Conservation (phyloP, 495 filamentous ascomycete species). For the Terfezia claveryi region DNA sequence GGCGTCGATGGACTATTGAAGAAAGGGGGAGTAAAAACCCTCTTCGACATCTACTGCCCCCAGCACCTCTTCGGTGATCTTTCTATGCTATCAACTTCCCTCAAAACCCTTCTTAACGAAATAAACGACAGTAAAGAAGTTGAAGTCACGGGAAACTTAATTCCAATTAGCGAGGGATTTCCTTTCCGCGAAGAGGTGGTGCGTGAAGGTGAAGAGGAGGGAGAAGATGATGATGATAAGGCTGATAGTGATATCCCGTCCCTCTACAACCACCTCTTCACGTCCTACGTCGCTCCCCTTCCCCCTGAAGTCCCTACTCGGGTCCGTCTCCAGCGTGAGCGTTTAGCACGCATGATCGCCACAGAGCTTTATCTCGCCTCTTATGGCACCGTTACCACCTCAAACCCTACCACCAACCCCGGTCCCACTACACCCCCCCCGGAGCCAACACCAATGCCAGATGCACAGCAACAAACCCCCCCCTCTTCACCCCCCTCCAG, state of each 20-base stretch:
- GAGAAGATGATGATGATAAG: background rate
- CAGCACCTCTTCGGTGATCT: no score
- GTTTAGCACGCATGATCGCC: background rate
- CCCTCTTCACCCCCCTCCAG: background rate
- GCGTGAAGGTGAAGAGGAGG: background rate
- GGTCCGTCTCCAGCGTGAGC: background rate
- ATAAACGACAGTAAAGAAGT: background rate
- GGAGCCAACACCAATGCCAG: background rate
- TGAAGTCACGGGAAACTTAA: background rate
- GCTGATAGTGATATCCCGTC: background rate
- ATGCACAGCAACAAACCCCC: background rate
- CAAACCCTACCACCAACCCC: background rate
- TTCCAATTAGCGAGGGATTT: background rate
- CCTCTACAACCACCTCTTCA: background rate
- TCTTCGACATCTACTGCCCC: no score
- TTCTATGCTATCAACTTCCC: no score
- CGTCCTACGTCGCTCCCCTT: background rate
- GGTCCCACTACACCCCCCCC: background rate
- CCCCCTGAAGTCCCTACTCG: background rate
- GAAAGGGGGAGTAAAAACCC: background rate
- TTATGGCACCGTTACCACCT: background rate
- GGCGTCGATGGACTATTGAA: background rate
- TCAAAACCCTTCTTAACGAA: no score
- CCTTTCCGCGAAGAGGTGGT: background rate
- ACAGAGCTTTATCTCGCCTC: background rate